A percentile compares a stretch with the other conserved stretches of the same genome.
Conservation (phyloP, 106 monocot species). For the Dioscorea dumetorum region DNA sequence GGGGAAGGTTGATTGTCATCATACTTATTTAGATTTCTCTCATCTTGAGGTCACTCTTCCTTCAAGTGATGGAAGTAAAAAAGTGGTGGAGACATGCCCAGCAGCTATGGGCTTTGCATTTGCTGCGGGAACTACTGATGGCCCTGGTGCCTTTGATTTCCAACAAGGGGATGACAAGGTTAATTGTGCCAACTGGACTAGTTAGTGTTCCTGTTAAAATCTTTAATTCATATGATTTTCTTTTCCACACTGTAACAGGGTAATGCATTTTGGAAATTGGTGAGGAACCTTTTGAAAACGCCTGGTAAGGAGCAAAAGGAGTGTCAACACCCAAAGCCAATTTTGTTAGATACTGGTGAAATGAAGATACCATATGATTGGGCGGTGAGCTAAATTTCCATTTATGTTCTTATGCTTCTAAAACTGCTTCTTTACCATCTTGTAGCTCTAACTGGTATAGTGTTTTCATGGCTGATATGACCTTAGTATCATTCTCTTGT, state of each 20-base stretch:
- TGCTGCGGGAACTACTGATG: conserved; percentile 33
- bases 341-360: conserved; percentile 26
- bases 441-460: too few species aligned
- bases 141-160: conserved; percentile 27
- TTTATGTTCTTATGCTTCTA: too few species aligned
- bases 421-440: too few species aligned
- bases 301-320: conserved; percentile 21
- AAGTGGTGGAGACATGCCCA: conserved; percentile 19
- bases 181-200: neutral
- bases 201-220: neutral
- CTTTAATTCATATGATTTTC: neutral
- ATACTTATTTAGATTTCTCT: conserved; percentile 19
- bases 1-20: conserved; percentile 23
- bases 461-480: too few species aligned
- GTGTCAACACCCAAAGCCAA: conserved; percentile 23
- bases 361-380: conserved; percentile 23
- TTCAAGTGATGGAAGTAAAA: conserved; percentile 5
- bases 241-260: conserved; percentile 1
- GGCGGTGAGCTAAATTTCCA: conserved; percentile 14
- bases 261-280: conserved; percentile 14
- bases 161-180: conserved; percentile 32
- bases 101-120: conserved; percentile 26
- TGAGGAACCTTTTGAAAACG: conserved; percentile 15
- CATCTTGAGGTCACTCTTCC: conserved; percentile 11
- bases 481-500: too few species aligned